Base-by-base conservation (phyloP, 2,329 filamentous ascomycete genomes). In the Trichophyton verrucosum region DNA sequence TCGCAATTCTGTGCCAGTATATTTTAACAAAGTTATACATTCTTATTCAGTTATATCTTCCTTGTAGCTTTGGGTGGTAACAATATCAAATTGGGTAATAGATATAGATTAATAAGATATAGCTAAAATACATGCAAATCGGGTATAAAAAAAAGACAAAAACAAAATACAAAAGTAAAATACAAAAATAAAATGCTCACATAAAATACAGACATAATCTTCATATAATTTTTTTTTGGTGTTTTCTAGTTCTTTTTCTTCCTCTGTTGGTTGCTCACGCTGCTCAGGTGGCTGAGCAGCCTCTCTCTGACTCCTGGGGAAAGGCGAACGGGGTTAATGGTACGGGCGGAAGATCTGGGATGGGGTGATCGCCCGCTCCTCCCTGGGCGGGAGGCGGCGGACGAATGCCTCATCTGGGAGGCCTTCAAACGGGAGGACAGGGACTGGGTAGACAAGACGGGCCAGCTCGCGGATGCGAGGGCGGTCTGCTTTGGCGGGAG, bases 391-490 rank as follows among this genome's bases (percentile, higher is more conserved):
- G 24, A 59, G 22, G 8, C 46, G 38, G n/a, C 57, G 57, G 20
- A 22, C 24, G 30, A 60, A 60, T 13, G 44, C 58, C 7, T 60
- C 58, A 27, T 38, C 13, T 1, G 58, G 58, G 33, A 60, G 20
- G 27, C 15, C 22, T 55, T 60, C 24, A 47, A 40, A 17, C 15
- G 36, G 27, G 11, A 27, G 44, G 8, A 55, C 7, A 4, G 33
- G n/a, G 5, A 61, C 24, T 36, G 22, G 49, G n/a, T 33, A 53
- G 7, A 61, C 33, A 11, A 61, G 57, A 17, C 17, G 49, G 20
- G 59, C 59, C 42, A 61, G 15, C 20, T 61, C 59, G 22, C 40
- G 49, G 24, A 51, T 51, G 22, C 33, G 30, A 30, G 59, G 59
- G 17, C 59, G 51, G 13, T 61, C 42, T n/a, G 30, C 30, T 38